Evolutionary conservation across 805 yeast genomes (phyloP).

Genomic region (Candida anglica): DNA sequence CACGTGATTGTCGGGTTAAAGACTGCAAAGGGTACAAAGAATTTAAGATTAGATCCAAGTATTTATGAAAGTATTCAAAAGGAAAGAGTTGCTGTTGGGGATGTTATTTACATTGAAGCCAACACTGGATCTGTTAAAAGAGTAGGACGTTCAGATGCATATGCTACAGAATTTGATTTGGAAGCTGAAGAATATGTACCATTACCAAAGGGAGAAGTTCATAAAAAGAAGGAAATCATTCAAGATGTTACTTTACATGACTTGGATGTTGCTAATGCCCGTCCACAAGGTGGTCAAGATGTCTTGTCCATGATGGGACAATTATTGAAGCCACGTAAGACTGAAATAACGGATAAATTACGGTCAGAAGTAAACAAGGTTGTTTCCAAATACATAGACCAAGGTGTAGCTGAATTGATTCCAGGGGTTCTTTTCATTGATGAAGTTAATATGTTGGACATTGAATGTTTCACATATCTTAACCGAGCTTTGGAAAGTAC

Average conservation of each 20-base stretch:
- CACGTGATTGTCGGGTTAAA: slow-evolving; percentile 93
- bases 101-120: slow-evolving; percentile 94
- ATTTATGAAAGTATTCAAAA: slow-evolving; percentile 92
- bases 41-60: slow-evolving; percentile 82
- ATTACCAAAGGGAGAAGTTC: slow-evolving; percentile 97
- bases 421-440: slow-evolving; percentile 98
- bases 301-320: slow-evolving; percentile 96
- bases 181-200: slow-evolving; percentile 99
- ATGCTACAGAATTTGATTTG: slow-evolving; percentile 95
- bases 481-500: slow-evolving; percentile 90
- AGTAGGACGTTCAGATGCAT: slow-evolving; percentile 97
- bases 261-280: slow-evolving; percentile 91
- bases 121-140: slow-evolving; percentile 97
- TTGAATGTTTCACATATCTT: slow-evolving; percentile 92
- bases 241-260: slow-evolving; percentile 97
- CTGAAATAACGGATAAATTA: slow-evolving; percentile 94
- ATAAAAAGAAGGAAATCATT: slow-evolving; percentile 94
- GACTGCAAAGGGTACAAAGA: slow-evolving; percentile 89
- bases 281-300: slow-evolving; percentile 97
- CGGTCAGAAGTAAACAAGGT: slow-evolving; percentile 93
- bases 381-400: slow-evolving; percentile 92
- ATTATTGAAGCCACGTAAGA: slow-evolving; percentile 89
- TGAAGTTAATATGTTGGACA: slow-evolving; percentile 97
- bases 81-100: slow-evolving; percentile 93
- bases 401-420: slow-evolving; percentile 94